phyloP scores from a whole-genome alignment of 768 basidiomycete genomes.

The Rhizopogon vesiculosus region DNA sequence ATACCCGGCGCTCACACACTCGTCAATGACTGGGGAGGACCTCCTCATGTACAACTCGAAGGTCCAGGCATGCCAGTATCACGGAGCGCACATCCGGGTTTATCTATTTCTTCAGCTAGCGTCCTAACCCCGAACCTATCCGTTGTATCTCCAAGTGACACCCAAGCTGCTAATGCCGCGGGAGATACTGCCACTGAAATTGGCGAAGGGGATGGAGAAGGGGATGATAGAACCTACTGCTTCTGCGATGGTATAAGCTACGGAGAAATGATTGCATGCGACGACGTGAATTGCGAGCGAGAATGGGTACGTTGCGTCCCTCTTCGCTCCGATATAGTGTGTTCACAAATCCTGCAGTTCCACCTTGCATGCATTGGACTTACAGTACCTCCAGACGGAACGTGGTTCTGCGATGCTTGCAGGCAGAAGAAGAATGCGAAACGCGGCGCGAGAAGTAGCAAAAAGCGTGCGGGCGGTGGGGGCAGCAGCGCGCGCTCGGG shows the following conservation, averaged over 20 bases:
- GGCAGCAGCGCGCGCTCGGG: slow-evolving; percentile 21
- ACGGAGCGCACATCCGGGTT: slow-evolving; percentile 29
- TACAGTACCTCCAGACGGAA: slow-evolving; percentile 57
- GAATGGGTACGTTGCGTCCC: slow-evolving; percentile 74
- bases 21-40: slow-evolving; percentile 43
- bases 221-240: slow-evolving; percentile 70
- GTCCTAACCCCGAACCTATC: slow-evolving; percentile 20
- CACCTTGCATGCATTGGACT: slow-evolving; percentile 75
- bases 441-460: slow-evolving; percentile 49
- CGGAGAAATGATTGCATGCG: slow-evolving; percentile 95
- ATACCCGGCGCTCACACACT: slow-evolving; percentile 30
- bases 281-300: slow-evolving; percentile 69
- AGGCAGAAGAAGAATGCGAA: slow-evolving; percentile 45
- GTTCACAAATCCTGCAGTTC: slow-evolving; percentile 46
- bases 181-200: slow-evolving; percentile 39
- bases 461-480: slow-evolving; percentile 38
- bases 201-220: slow-evolving; percentile 48
- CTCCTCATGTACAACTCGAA: slow-evolving; percentile 55
- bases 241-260: slow-evolving; percentile 81
- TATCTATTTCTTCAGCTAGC: slow-evolving; percentile 20
- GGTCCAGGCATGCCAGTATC: slow-evolving; percentile 77
- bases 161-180: slow-evolving; percentile 31
- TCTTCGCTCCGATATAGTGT: slow-evolving; percentile 6
- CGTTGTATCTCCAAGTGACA: slow-evolving; percentile 24
- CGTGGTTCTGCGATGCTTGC: slow-evolving; percentile 76